phyloP scores from a whole-genome alignment of 1,139 yeast species.

The Nematodospora anomalae region DNA sequence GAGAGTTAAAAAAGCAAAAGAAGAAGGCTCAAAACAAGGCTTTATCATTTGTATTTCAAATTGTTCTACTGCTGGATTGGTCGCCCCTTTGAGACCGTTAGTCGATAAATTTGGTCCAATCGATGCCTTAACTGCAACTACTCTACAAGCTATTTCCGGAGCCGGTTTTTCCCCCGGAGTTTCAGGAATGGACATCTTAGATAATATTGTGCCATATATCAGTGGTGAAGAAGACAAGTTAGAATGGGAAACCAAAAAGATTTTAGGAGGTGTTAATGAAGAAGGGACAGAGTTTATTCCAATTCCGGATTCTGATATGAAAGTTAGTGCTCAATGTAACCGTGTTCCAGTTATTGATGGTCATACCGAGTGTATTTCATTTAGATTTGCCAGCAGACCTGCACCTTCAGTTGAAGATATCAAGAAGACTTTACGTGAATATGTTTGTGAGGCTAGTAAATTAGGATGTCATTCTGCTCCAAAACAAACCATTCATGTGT shows the following conservation, averaged over 20 bases:
- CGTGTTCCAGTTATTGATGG: slow-evolving; percentile 98
- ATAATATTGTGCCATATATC: slow-evolving; percentile 91
- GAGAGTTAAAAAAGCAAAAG: slow-evolving; percentile 53
- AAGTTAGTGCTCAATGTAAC: slow-evolving; percentile 94
- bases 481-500: slow-evolving; percentile 82
- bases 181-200: slow-evolving; percentile 90
- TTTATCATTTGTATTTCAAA: slow-evolving; percentile 92
- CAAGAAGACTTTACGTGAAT: slow-evolving; percentile 66
- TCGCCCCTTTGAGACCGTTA: slow-evolving; percentile 92
- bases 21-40: slow-evolving; percentile 61
- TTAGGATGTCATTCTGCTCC: slow-evolving; percentile 92
- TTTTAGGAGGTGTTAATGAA: slow-evolving; percentile 63
- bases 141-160: slow-evolving; percentile 96
- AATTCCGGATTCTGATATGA: slow-evolving; percentile 68
- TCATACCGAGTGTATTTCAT: slow-evolving; percentile 91
- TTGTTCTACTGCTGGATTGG: slow-evolving; percentile 97
- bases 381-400: slow-evolving; percentile 77
- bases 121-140: slow-evolving; percentile 82
- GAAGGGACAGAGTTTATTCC: slow-evolving; percentile 61
- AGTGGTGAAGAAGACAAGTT: slow-evolving; percentile 98
- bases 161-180: slow-evolving; percentile 99
- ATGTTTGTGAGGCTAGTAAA: slow-evolving; percentile 78
- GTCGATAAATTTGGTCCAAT: slow-evolving; percentile 88
- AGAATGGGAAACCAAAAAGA: slow-evolving; percentile 97
- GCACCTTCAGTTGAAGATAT: slow-evolving; percentile 84